Evolutionary conservation across 345 rosid species (phyloP).

Genomic region (Tarenaya hassleriana): DNA sequence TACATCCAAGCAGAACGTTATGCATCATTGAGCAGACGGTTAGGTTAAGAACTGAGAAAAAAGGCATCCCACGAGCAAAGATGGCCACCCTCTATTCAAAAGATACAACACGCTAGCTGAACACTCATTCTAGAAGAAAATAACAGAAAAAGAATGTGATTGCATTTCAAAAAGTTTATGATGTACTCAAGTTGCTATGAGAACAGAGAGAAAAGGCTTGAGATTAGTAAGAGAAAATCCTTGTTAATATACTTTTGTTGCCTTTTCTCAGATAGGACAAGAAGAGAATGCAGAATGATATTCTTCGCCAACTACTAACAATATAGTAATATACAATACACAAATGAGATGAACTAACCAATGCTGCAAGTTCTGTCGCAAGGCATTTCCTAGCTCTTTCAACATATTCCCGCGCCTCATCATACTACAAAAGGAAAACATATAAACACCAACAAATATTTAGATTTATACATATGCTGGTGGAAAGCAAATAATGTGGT

Average conservation of each 20-base stretch:
- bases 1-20: too few relatives aligned
- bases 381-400: slow-evolving; percentile 95
- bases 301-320: too few relatives aligned
- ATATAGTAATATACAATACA: slow-evolving; percentile 4
- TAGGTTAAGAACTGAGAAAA: too few relatives aligned
- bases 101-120: too few relatives aligned
- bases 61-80: too few relatives aligned
- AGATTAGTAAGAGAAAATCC: slow-evolving; percentile 10
- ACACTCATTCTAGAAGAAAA: too few relatives aligned
- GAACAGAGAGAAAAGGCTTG: slow-evolving; percentile 12
- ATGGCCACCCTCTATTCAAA: too few relatives aligned
- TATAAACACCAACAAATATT: slow-evolving; percentile 10
- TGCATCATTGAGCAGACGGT: too few relatives aligned
- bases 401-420: slow-evolving; percentile 89
- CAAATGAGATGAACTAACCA: slow-evolving; percentile 46
- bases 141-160: too few relatives aligned
- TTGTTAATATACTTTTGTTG: slow-evolving; percentile 4
- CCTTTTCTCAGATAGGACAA: background rate
- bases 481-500: background rate
- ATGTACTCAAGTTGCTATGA: slow-evolving; percentile 14
- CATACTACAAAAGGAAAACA: slow-evolving; percentile 45
- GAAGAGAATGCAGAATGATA: too few relatives aligned
- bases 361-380: slow-evolving; percentile 98
- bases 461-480: slow-evolving; percentile 11
- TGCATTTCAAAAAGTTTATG: slow-evolving; percentile 15